Evolutionary conservation across 1,284 basidiomycete species (phyloP).

Genomic region (Trichosporon asahii): DNA sequence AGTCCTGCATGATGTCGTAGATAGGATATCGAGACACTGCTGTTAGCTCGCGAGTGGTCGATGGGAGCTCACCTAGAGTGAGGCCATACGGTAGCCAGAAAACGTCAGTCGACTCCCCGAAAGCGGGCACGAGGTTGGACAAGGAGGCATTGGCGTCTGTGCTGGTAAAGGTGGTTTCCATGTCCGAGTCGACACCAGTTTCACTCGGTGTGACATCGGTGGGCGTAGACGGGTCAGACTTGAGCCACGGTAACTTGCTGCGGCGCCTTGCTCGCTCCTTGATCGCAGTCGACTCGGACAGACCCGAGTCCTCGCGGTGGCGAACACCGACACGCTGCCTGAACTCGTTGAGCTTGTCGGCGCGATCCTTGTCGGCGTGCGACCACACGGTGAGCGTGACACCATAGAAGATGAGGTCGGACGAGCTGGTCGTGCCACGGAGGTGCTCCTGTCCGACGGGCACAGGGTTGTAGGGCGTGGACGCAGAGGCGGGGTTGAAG

Average conservation of each 20-base stretch:
- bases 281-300: constrained; percentile 14
- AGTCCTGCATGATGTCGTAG: constrained; percentile 89
- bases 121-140: constrained; percentile 26
- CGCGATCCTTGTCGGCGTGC: constrained; percentile 81
- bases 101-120: constrained; percentile 64
- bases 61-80: constrained; percentile 53
- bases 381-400: constrained; percentile 91
- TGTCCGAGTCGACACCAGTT: constrained; percentile 64
- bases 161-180: constrained; percentile 28
- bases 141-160: constrained; percentile 20
- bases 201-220: constrained; percentile 59
- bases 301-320: constrained; percentile 25
- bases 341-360: constrained; percentile 46
- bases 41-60: constrained; percentile 14
- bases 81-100: constrained; percentile 91
- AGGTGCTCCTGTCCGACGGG: constrained; percentile 61
- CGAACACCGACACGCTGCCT: constrained; percentile 30
- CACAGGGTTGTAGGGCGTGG: constrained; percentile 4
- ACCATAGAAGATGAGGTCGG: constrained; percentile 68
- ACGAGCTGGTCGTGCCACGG: constrained; percentile 56
- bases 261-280: constrained; percentile 17
- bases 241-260: constrained; percentile 17
- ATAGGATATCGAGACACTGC: constrained; percentile 84
- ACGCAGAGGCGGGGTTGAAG: constrained; percentile 9
- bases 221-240: constrained; percentile 1